Conservation (phyloP, 176 grass and related monocot species). For the Raddia distichophylla region DNA sequence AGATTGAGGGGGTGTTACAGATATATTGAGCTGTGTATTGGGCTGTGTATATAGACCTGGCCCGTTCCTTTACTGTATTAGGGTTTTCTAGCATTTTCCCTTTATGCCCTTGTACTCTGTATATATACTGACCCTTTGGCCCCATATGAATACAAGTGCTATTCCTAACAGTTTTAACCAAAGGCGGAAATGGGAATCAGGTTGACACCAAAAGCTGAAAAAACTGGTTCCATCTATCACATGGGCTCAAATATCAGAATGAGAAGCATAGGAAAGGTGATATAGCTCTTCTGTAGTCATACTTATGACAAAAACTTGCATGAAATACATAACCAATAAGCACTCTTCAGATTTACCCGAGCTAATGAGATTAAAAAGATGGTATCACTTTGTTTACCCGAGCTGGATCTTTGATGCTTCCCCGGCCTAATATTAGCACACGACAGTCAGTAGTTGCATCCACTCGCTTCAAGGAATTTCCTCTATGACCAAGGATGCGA, state of each 20-base stretch:
- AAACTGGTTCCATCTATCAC: neutral
- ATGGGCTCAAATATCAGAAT: neutral
- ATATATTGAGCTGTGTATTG: too few relatives aligned
- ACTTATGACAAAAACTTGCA: constrained; percentile 12
- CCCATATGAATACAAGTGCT: too few relatives aligned
- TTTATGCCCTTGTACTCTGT: too few relatives aligned
- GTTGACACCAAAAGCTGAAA: neutral
- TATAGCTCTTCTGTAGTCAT: constrained; percentile 9
- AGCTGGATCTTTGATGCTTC: constrained; percentile 96
- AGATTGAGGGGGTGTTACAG: too few relatives aligned
- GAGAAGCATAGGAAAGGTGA: neutral
- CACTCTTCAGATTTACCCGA: constrained; percentile 1
- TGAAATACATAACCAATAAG: neutral
- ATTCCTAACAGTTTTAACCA: neutral
- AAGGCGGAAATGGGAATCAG: neutral
- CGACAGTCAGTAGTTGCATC: constrained; percentile 93
- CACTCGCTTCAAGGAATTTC: constrained; percentile 93
- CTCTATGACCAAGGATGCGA: constrained; percentile 91
- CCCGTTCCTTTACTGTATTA: too few relatives aligned
- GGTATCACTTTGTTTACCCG: constrained; percentile 54
- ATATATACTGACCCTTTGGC: too few relatives aligned
- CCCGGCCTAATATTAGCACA: constrained; percentile 87
- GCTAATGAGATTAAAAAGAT: constrained; percentile 5
- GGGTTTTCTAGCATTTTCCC: too few relatives aligned
- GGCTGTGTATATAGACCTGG: too few relatives aligned